Base-by-base conservation (phyloP, 371 early-diverging fungal genomes). In the Dentiscutata heterogama region DNA sequence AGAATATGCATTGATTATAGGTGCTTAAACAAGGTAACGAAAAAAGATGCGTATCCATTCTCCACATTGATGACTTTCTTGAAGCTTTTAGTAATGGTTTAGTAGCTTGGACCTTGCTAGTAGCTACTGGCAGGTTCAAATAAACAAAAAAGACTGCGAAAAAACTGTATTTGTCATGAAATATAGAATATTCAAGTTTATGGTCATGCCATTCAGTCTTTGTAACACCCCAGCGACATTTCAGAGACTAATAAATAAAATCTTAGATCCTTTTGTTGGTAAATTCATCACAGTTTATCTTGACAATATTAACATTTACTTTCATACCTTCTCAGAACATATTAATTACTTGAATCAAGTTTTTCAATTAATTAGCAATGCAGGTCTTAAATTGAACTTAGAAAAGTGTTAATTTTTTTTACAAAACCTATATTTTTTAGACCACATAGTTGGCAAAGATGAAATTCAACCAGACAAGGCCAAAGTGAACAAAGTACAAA, bases 61-160 rank as follows among this genome's bases (percentile, higher is more conserved):
- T 3, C 5, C n/a, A n/a, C 3, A 88, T 89, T 0, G 86, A 88
- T 54, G 86, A 88, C 50, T 3, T 85, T 0, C 50, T 89, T 5
- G 85, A 88, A 35, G 68, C 83, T 1, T 74, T 90, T 2, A 3
- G n/a, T 6, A 46, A 16, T 14, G 5, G 6, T 46, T 79, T 68
- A 51, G 83, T 82, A 16, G 67, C 86, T 73, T 89, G 27, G 90
- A 90, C 82, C 78, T 85, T 7, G 78, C 84, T 0, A 64, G 68
- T 13, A 89, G 89, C 0, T 92, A 85, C 80, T 86, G 87, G 84
- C 88, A 92, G 75, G 80, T 89, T 14, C 81, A 74, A 0, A 79
- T 86, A 56, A 74, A 83, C 1, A 68, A 80, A n/a, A 73, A 64
- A 10, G 84, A 83, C 18, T 79, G 67, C 1, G 68, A 86, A 25